Percentiles rank a stretch among this genome's conserved stretches.
Conservation (phyloP, 306 rosid genomes). For the Lotus japonicus region DNA sequence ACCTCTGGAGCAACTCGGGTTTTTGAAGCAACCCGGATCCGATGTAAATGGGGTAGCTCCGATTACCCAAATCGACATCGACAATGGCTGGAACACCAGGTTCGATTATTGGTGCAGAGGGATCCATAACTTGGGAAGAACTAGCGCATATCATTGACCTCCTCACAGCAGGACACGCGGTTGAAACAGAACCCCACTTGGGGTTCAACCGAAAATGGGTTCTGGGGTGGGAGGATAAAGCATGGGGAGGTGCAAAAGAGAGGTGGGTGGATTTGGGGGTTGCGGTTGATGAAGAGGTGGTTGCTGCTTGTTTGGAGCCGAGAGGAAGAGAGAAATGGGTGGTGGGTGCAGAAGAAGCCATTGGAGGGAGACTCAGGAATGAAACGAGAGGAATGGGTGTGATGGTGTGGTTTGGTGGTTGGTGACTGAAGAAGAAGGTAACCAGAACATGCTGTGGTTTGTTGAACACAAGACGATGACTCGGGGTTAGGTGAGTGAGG, state of each 20-base stretch:
- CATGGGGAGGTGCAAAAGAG: conserved; percentile 25
- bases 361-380: conserved; percentile 9
- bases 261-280: conserved; percentile 21
- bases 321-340: conserved; percentile 36
- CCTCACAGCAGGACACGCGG: too few relatives aligned
- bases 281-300: neutral
- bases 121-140: conserved; percentile 68
- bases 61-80: conserved; percentile 76
- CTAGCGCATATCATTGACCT: conserved; percentile 40
- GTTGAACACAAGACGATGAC: neutral
- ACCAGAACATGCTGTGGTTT: neutral
- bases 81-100: conserved; percentile 39
- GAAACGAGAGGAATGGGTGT: neutral
- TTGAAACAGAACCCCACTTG: conserved; percentile 9
- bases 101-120: conserved; percentile 28
- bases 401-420: conserved; percentile 26
- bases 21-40: conserved; percentile 72
- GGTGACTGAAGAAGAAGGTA: conserved; percentile 23
- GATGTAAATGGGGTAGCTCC: conserved; percentile 93
- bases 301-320: conserved; percentile 27
- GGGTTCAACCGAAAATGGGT: conserved; percentile 20
- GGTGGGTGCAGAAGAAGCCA: conserved; percentile 56
- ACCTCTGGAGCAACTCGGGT: conserved; percentile 80
- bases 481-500: neutral
- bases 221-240: neutral